These are phyloP conservation scores for Backusella tarrabulga DNA, from an alignment of 192 early-diverging fungal species.

Conservation along the genomic window DNA sequence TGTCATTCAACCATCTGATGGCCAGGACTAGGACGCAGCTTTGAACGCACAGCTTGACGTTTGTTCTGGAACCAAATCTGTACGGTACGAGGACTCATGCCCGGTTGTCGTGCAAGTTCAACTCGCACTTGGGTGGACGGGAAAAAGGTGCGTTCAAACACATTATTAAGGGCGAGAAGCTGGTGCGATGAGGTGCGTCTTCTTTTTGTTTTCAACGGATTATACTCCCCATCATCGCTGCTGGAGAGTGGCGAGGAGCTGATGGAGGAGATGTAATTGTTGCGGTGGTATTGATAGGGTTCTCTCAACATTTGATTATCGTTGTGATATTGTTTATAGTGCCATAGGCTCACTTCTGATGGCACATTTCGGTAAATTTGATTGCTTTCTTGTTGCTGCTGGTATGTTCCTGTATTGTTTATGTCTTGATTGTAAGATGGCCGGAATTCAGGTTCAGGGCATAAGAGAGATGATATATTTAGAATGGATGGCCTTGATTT, in stretches of 20 bases:
- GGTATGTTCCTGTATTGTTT: not conserved
- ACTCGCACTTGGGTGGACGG: constrained; percentile 68
- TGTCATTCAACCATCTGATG: not conserved
- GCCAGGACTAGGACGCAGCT: not conserved
- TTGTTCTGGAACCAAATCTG: constrained; percentile 86
- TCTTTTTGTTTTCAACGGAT: constrained; percentile 22
- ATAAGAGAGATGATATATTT: not conserved
- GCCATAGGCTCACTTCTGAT: not conserved
- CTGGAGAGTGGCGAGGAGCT: not conserved
- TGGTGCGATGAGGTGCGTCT: constrained; percentile 60
- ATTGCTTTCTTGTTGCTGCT: not conserved
- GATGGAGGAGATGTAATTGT: no score
- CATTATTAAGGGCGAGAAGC: constrained; percentile 63
- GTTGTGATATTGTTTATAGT: not conserved
- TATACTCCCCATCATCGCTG: not conserved
- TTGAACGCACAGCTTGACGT: constrained; percentile 59
- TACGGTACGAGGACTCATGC: constrained; percentile 69
- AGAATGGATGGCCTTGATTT: not conserved
- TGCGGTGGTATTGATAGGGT: no score
- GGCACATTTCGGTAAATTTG: not conserved
- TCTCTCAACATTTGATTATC: not conserved
- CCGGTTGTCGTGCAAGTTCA: constrained; percentile 58
- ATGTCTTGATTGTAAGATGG: not conserved
- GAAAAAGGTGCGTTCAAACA: constrained; percentile 67
- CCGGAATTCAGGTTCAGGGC: not conserved